These are phyloP conservation scores for Emergomyces orientalis DNA, from an alignment of 2,329 filamentous ascomycete genomes.

Conservation along the genomic window DNA sequence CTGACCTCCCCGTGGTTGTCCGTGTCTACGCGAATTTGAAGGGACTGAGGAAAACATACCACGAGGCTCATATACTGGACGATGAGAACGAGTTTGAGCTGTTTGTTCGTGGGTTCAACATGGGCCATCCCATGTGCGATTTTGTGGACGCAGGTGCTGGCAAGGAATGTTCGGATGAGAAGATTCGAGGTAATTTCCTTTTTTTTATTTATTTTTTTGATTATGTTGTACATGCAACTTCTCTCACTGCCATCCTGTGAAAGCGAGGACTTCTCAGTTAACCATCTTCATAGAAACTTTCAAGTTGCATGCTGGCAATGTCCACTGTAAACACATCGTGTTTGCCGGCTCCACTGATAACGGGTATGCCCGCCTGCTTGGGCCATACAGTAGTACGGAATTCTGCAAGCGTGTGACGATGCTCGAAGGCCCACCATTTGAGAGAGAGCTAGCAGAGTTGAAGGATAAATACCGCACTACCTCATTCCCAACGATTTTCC, in stretches of 20 bases:
- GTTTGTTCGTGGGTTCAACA: constrained; percentile 39
- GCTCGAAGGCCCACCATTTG: constrained; percentile 31
- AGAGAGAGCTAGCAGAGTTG: constrained; percentile 28
- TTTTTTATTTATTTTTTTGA: background rate
- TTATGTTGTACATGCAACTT: background rate
- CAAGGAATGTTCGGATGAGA: constrained; percentile 38
- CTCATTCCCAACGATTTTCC: constrained; percentile 3
- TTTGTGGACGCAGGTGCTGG: constrained; percentile 37
- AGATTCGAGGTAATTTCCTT: constrained; percentile 30
- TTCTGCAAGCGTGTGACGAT: constrained; percentile 27
- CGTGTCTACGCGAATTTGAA: constrained; percentile 34
- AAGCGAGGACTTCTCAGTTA: constrained; percentile 6
- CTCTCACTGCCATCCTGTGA: background rate
- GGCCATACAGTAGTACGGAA: constrained; percentile 20
- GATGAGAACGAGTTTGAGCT: constrained; percentile 20
- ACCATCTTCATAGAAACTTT: constrained; percentile 22
- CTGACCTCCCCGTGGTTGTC: constrained; percentile 24
- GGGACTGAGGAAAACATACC: constrained; percentile 30
- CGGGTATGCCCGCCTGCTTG: constrained; percentile 36
- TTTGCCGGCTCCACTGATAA: constrained; percentile 38
- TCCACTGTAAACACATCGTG: constrained; percentile 34
- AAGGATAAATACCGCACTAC: constrained; percentile 11
- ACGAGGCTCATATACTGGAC: constrained; percentile 21
- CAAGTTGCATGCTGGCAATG: constrained; percentile 27
- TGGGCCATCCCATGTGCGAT: constrained; percentile 29